Percentiles rank a stretch among this genome's conserved stretches.
Evolutionary conservation across 2,329 filamentous ascomycete species (phyloP).

Genomic region (Grosmannia huntii): DNA sequence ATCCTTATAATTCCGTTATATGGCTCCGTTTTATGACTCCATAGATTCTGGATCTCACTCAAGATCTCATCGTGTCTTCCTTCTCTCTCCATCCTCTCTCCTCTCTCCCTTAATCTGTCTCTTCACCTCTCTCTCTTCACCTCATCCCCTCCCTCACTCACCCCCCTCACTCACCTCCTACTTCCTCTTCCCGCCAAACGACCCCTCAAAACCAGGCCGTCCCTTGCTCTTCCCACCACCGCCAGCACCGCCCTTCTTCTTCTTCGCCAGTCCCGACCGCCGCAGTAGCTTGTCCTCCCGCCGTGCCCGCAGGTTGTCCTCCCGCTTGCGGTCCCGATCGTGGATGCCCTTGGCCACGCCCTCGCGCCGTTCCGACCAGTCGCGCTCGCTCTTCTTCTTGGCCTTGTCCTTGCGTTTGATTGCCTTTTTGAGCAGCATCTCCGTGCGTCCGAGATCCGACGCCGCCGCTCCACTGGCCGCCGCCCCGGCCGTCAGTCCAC

Average conservation of each 20-base stretch:
- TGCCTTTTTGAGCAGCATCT: slow-evolving; percentile 79
- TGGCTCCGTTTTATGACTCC: neutral
- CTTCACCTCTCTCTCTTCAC: neutral
- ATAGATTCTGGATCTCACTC: neutral
- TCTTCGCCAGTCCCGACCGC: slow-evolving; percentile 38
- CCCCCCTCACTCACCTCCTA: slow-evolving; percentile 7
- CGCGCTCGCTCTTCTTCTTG: slow-evolving; percentile 85
- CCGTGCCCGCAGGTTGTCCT: slow-evolving; percentile 63
- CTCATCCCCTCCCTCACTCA: neutral
- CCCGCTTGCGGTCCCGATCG: slow-evolving; percentile 69
- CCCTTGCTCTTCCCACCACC: slow-evolving; percentile 22
- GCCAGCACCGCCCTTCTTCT: slow-evolving; percentile 26
- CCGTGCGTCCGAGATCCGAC: slow-evolving; percentile 19
- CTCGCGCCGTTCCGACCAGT: slow-evolving; percentile 65
- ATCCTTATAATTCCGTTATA: too few species aligned
- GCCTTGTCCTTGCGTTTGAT: slow-evolving; percentile 82
- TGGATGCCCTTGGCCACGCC: slow-evolving; percentile 65
- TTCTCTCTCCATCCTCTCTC: neutral
- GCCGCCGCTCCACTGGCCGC: slow-evolving; percentile 9
- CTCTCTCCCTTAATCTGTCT: too few species aligned
- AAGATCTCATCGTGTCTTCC: neutral
- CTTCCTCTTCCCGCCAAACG: slow-evolving; percentile 48
- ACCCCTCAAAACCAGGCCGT: slow-evolving; percentile 55
- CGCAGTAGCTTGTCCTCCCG: slow-evolving; percentile 57
- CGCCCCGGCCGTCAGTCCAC: slow-evolving; percentile 7